Conservation (phyloP, 139 green algal species). For the Coelastrella sp. region DNA sequence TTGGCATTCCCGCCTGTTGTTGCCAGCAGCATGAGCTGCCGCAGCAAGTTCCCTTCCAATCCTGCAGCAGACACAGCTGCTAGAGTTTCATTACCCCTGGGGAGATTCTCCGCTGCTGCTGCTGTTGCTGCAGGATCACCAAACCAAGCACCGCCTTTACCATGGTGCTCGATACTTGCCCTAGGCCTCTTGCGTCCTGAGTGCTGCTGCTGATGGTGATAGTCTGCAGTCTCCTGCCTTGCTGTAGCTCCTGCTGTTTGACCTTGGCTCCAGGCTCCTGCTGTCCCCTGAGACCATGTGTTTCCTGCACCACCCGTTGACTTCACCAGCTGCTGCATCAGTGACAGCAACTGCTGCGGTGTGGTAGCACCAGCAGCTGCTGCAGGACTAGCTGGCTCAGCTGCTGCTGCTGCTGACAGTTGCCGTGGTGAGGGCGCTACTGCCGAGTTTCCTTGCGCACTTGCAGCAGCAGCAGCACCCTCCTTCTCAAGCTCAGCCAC, state of each 20-base stretch:
- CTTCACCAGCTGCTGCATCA: conserved; percentile 12
- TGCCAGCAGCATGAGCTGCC: neutral
- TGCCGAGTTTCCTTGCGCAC: neutral
- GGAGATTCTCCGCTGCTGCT: neutral
- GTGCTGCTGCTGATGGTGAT: conserved; percentile 28
- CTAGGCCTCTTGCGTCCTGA: neutral
- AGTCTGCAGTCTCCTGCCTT: neutral
- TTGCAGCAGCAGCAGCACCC: neutral
- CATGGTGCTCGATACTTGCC: neutral
- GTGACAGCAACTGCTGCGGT: neutral
- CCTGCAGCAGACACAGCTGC: neutral
- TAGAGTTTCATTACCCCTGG: neutral
- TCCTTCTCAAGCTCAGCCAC: neutral
- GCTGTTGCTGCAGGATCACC: neutral
- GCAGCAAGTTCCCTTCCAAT: neutral
- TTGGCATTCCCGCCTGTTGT: neutral
- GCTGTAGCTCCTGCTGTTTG: neutral
- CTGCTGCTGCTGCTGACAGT: neutral
- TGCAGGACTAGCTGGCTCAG: neutral
- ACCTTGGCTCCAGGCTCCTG: neutral
- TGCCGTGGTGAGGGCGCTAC: neutral
- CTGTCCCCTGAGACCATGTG: neutral
- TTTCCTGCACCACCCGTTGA: neutral
- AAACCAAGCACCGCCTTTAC: neutral
- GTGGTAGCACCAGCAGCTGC: neutral